Base-by-base conservation (phyloP, 345 rosid genomes). In the Corchorus olitorius region DNA sequence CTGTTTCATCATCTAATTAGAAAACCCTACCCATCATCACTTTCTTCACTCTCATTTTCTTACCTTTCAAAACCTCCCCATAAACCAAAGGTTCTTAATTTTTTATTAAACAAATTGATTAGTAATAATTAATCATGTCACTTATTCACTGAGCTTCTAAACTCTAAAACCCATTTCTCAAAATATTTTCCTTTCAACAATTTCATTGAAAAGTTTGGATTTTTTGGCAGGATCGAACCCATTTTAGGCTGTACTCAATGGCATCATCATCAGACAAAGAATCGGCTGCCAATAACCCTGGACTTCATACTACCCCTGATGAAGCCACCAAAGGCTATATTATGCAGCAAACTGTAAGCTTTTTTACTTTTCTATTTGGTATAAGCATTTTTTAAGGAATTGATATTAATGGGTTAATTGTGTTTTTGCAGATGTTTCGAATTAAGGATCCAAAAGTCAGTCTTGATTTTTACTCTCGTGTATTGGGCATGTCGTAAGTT, bases 401-500 rank as follows among this genome's bases (percentile, higher is more conserved):
- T 11, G 33, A 9, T 49, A n/a, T 59, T 20, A n/a, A 1, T 74
- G 58, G 16, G 20, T 37, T 49, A 41, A 16, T 16, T 66, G 54
- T 33, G 16, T 81, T 61, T 34, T 68, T 77, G 75, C 90, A 96
- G 98, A 96, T 96, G 99, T 91, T 81, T 83, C 90, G 98, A 34
- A 89, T 93, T 76, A 96, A 96, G 87, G 98, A 96, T 80, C 99
- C 99, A 5, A 92, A 92, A 84, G 84, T 80, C 53, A 93, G 97
- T 81, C 94, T 93, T 41, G 97, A 93, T 76, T 95, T 93, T 76
- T 93, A 93, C 81, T 88, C 98, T 79, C 96, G 92, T 68, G 91
- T 92, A 19, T 80, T 95, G 87, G 99, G 99, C 81, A 91, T 95
- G 99, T 87, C 96, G 98, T 95, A 88, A 86, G 99, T 86, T 66